These are phyloP conservation scores for Camellia lanceoleosa DNA, from an alignment of 148 eudicot genomes.

Conservation along the genomic window DNA sequence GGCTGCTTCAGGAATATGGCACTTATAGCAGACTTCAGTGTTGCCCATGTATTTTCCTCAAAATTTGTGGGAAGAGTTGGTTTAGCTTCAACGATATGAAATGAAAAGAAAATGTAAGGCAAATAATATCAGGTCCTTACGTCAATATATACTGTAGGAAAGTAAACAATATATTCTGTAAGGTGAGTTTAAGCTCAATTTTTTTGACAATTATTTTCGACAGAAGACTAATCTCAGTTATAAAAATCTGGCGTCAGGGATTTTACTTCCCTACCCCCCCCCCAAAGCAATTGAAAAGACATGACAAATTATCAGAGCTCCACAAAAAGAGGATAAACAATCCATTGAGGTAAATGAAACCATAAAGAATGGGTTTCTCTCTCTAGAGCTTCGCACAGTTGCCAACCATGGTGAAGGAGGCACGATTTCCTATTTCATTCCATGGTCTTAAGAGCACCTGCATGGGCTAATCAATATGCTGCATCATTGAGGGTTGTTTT, in stretches of 20 bases:
- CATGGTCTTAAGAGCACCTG: too few relatives aligned
- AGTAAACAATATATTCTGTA: not conserved
- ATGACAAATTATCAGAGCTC: constrained; percentile 2
- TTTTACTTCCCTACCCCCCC: not conserved
- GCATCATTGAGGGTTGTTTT: too few relatives aligned
- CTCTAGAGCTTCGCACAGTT: too few relatives aligned
- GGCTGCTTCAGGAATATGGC: constrained; percentile 92
- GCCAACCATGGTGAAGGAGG: too few relatives aligned
- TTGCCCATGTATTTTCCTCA: constrained; percentile 95
- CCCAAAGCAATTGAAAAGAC: not conserved
- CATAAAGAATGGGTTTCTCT: not conserved
- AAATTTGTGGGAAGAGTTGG: constrained; percentile 77
- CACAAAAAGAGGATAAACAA: not conserved
- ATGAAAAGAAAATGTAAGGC: constrained; percentile 7
- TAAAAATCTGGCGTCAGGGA: too few relatives aligned
- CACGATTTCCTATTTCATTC: too few relatives aligned
- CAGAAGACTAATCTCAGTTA: not conserved
- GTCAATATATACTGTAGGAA: not conserved
- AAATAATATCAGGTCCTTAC: constrained; percentile 7
- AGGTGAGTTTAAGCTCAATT: not conserved
- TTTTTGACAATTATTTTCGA: not conserved
- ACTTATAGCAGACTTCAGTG: constrained; percentile 83
- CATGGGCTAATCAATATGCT: too few relatives aligned
- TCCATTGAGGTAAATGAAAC: not conserved
- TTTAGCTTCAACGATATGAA: constrained; percentile 50